Evolutionary conservation across 805 yeast species (phyloP), one percentile per base, ranked within the genome.

Genomic region (Wickerhamomyces ciferrii): DNA sequence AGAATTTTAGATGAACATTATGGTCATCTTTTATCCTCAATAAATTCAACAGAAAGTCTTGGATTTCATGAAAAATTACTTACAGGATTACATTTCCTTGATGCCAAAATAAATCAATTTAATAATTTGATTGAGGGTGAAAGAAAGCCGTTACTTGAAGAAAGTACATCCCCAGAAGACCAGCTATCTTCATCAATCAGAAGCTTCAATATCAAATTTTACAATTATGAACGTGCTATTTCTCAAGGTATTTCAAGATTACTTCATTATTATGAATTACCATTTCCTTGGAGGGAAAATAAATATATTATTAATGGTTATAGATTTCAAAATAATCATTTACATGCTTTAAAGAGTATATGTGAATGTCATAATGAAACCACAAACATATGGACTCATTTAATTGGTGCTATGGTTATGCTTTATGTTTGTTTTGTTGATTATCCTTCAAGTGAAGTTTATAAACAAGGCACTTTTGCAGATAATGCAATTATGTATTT

Each of bases 241-340:
- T 55, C 60, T 6, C 59, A 68, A 11, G 82, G 83, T 11, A 49
- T 62, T 4, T 49, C 45, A 9, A 52, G 83, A 40, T 75, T 81
- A 46, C 66, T 92, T 38, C 89, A 88, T 53, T 87, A 84, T 63
- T 88, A 87, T 60, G 96, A 92, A 63, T 70, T 92, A 39, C 99
- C 99, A 2, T 79, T 84, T 54, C 88, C 86, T 42, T 92, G 97
- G 96, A 78, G 96, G 59, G 97, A 91, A 66, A 92, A 94, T 67
- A 82, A 89, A 48, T 90, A 77, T 63, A 87, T 94, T 48, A 71
- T 85, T 19, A 70, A 79, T 46, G 98, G 98, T 3, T 94, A 92
- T 68, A 71, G 97, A 49, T 94, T 92, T 66, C 81, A 84, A 50
- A 69, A 78, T 47, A 74, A 77, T 37, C 90, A 84, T 59, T 27